Evolutionary conservation across 345 rosid species (phyloP).

Genomic region (Dovyalis caffra): DNA sequence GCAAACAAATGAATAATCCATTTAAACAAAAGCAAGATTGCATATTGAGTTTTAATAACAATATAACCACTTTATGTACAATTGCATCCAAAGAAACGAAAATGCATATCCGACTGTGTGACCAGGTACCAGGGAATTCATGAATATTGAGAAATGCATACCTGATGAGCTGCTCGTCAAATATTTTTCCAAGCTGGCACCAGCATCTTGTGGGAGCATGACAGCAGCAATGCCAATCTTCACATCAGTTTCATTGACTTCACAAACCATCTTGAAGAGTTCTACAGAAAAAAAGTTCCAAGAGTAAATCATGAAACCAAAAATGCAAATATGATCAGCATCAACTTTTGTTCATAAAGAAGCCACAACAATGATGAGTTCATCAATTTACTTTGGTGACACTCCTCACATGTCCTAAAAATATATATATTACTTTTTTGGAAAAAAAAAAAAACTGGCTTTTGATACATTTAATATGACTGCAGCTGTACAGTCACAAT

Average conservation of each 20-base stretch:
- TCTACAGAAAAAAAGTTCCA: constrained; percentile 44
- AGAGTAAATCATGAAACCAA: constrained; percentile 13
- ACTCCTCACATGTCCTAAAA: neutral
- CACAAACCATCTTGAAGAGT: constrained; percentile 98
- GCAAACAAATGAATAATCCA: constrained; percentile 12
- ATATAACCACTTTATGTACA: neutral
- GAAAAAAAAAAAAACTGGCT: neutral
- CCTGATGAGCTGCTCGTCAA: constrained; percentile 42
- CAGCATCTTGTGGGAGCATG: constrained; percentile 97
- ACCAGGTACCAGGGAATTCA: neutral
- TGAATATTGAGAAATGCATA: constrained; percentile 21
- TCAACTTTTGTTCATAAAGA: neutral
- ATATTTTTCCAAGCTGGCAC: constrained; percentile 45
- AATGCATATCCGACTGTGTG: neutral
- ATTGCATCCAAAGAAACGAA: constrained; percentile 12
- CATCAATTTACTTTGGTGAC: neutral
- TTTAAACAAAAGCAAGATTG: constrained; percentile 12
- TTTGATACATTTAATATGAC: neutral
- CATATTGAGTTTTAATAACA: neutral
- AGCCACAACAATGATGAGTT: neutral
- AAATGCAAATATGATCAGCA: neutral
- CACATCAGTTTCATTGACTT: constrained; percentile 62
- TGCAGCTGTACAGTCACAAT: neutral
- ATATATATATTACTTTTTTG: neutral
- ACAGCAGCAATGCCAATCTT: constrained; percentile 71